These are phyloP conservation scores for Paraphoma sp. DNA, from an alignment of 2,329 filamentous ascomycete species.

Conservation along the genomic window DNA sequence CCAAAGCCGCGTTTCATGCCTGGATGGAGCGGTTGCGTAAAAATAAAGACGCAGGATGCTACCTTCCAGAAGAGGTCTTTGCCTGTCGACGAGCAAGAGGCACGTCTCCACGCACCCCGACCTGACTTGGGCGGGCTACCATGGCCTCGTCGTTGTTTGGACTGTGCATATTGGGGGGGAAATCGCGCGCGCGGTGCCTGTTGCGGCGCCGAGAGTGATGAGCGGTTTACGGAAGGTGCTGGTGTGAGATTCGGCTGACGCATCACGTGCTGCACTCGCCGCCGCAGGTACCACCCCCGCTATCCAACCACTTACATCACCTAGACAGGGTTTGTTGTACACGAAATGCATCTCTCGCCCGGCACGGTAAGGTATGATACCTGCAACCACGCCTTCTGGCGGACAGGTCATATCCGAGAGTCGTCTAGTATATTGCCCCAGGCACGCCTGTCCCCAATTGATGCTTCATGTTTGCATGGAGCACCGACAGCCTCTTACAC, in stretches of 20 bases:
- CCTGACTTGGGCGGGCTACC: too few relatives aligned
- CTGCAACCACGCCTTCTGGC: neutral
- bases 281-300: neutral
- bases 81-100: neutral
- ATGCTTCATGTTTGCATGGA: too few relatives aligned
- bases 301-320: neutral
- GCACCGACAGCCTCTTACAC: too few relatives aligned
- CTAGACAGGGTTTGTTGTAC: neutral
- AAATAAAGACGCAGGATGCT: neutral
- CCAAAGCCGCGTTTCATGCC: conserved; percentile 3
- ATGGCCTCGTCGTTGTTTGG: too few relatives aligned
- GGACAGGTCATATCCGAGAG: too few relatives aligned
- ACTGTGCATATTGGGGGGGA: too few relatives aligned
- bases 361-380: neutral
- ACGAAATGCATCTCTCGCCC: neutral
- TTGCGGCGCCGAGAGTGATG: too few relatives aligned
- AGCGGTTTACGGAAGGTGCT: too few relatives aligned
- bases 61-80: neutral
- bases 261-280: neutral
- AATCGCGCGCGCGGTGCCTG: too few relatives aligned
- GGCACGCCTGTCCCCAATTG: too few relatives aligned
- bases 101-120: too few relatives aligned
- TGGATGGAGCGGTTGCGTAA: neutral
- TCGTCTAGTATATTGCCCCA: neutral
- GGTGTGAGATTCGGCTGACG: neutral